Conservation (phyloP, 2,329 filamentous ascomycete genomes). For the Colletotrichum magnum region DNA sequence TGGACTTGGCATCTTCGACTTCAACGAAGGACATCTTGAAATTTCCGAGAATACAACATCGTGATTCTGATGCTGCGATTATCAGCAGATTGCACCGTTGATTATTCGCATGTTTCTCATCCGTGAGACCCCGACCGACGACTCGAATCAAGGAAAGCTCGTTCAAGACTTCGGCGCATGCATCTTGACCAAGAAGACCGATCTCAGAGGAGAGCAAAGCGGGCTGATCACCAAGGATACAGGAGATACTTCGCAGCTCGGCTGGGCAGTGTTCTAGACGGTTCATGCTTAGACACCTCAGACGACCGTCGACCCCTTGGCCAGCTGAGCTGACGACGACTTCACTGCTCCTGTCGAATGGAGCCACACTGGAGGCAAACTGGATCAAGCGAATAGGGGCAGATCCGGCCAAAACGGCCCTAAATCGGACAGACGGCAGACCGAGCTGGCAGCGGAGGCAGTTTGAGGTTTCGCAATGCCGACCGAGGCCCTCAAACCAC, state of each 20-base stretch:
- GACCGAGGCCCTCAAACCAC: constrained; percentile 1
- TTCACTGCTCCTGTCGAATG: not conserved
- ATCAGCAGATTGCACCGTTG: not conserved
- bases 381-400: constrained; percentile 24
- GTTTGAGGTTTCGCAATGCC: constrained; percentile 30
- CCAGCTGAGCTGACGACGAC: not conserved
- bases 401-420: constrained; percentile 19
- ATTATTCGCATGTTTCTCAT: too few relatives aligned
- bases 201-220: not conserved
- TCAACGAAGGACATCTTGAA: not conserved
- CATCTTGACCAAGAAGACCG: not conserved
- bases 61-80: not conserved
- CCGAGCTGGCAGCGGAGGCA: constrained; percentile 19
- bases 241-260: not conserved
- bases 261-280: not conserved
- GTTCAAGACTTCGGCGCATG: not conserved
- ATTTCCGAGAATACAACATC: not conserved
- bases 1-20: not conserved
- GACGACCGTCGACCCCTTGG: not conserved
- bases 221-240: not conserved
- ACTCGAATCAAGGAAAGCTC: not conserved
- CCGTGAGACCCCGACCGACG: too few relatives aligned
- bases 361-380: not conserved
- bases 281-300: constrained; percentile 4
- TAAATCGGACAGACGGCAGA: constrained; percentile 8